Evolutionary conservation across 352 stramenopile species (phyloP).

Genomic region (Aphanomyces stellatus): DNA sequence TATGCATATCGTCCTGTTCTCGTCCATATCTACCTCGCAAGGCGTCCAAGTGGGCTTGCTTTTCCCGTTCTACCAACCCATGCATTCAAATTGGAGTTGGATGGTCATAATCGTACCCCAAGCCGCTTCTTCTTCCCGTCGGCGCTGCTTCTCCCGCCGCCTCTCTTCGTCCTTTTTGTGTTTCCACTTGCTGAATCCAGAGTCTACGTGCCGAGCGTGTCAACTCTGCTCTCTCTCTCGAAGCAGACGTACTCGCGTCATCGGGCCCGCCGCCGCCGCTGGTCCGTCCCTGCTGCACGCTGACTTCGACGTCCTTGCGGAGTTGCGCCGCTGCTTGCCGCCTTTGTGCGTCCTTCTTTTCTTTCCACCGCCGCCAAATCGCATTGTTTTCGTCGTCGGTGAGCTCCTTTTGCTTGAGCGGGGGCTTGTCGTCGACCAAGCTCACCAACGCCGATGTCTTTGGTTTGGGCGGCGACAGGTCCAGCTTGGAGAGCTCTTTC

Average conservation of each 20-base stretch:
- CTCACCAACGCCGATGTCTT: constrained; percentile 83
- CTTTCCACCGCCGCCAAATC: constrained; percentile 76
- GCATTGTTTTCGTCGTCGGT: constrained; percentile 15
- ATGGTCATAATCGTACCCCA: constrained; percentile 11
- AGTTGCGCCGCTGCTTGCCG: constrained; percentile 86
- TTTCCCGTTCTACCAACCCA: constrained; percentile 28
- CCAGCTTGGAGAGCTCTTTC: constrained; percentile 28
- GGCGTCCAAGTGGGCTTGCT: constrained; percentile 43
- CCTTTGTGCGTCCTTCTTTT: constrained; percentile 57
- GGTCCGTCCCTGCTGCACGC: constrained; percentile 86
- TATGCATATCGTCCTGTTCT: neutral
- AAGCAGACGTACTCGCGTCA: constrained; percentile 54
- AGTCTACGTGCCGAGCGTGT: constrained; percentile 42
- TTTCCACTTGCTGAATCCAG: constrained; percentile 91
- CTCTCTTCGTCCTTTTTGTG: constrained; percentile 52
- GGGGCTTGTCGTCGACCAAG: neutral
- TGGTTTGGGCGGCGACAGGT: constrained; percentile 47
- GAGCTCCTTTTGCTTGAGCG: constrained; percentile 70
- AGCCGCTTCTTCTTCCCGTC: neutral
- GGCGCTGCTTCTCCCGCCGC: constrained; percentile 27
- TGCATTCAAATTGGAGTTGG: too few relatives aligned
- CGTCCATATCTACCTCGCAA: constrained; percentile 33
- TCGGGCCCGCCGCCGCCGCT: constrained; percentile 86
- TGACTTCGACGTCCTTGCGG: constrained; percentile 77
- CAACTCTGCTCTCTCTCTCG: neutral